Evolutionary conservation across 1,139 yeast species (phyloP).

Genomic region (Pichia inconspicua): DNA sequence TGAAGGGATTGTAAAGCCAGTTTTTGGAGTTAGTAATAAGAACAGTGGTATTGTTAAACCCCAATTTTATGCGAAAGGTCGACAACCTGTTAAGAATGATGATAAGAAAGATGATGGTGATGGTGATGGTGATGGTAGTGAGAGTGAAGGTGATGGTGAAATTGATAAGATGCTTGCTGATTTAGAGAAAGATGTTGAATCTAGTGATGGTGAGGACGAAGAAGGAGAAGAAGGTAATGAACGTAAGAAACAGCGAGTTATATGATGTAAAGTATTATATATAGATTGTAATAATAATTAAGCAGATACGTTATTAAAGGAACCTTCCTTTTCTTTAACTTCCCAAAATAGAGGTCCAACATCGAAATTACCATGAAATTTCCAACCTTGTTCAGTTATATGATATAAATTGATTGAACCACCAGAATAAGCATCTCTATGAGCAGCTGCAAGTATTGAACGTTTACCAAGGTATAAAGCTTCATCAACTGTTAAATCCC

Average conservation of each 20-base stretch:
- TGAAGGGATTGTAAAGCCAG: not conserved
- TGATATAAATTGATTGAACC: slow-evolving; percentile 92
- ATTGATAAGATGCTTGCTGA: slow-evolving; percentile 22
- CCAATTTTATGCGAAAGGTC: slow-evolving; percentile 14
- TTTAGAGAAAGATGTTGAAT: slow-evolving; percentile 14
- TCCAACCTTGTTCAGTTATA: slow-evolving; percentile 91
- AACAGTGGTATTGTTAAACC: slow-evolving; percentile 10
- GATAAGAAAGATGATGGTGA: not conserved
- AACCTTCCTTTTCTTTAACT: slow-evolving; percentile 76
- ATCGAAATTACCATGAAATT: slow-evolving; percentile 88
- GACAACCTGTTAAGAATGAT: not conserved
- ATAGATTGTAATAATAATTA: slow-evolving; percentile 21
- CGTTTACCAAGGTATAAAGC: slow-evolving; percentile 93
- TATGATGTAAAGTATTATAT: not conserved
- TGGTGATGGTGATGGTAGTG: slow-evolving; percentile 1
- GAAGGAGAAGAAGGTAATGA: not conserved
- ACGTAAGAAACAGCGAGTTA: not conserved
- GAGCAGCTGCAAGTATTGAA: slow-evolving; percentile 94
- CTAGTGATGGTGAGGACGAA: not conserved
- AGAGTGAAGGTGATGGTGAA: slow-evolving; percentile 17
- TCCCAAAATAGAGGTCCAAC: slow-evolving; percentile 93
- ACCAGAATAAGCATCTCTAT: slow-evolving; percentile 98
- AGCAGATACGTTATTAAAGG: slow-evolving; percentile 81
- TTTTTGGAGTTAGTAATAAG: not conserved
- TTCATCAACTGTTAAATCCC: slow-evolving; percentile 88